These are phyloP conservation scores for Diaporthe nobilis DNA, from an alignment of 2,329 filamentous ascomycete species.

Conservation along the genomic window DNA sequence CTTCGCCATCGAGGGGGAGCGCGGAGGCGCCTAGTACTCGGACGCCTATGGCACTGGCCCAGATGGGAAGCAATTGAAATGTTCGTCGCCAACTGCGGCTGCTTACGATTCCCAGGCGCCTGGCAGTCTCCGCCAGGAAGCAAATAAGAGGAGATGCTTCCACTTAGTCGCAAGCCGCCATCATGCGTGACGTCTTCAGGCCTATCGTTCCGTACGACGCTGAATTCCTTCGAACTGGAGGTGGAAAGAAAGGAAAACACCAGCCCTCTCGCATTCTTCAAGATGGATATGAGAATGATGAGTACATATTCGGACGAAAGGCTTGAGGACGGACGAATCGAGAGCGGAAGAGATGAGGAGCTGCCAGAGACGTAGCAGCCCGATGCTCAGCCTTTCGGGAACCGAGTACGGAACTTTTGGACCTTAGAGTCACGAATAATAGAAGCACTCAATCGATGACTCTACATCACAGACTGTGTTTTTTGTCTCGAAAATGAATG, in stretches of 20 bases:
- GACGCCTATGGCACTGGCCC: not conserved
- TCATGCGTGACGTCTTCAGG: too few relatives aligned
- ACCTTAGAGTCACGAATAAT: not conserved
- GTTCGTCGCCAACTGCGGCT: not conserved
- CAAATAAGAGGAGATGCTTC: not conserved
- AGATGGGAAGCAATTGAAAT: not conserved
- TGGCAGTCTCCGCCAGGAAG: too few relatives aligned
- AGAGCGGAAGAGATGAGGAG: not conserved
- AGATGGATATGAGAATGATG: too few relatives aligned
- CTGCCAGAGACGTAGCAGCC: not conserved
- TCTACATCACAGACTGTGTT: not conserved
- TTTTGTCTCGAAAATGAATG: accelerated
- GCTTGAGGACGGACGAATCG: not conserved
- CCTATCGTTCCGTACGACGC: too few relatives aligned
- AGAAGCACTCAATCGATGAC: not conserved
- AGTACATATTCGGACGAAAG: not conserved
- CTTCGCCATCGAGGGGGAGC: not conserved
- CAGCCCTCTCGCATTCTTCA: too few relatives aligned
- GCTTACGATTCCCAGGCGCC: too few relatives aligned
- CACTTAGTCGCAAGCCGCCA: not conserved
- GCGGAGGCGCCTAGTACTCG: too few relatives aligned
- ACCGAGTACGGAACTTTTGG: not conserved
- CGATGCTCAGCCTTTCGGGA: not conserved
- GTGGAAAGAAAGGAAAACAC: too few relatives aligned
- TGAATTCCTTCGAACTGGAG: too few relatives aligned